Base-by-base conservation (phyloP, 225 moss, liverwort and hornwort species). In the Physcomitrium patens region DNA sequence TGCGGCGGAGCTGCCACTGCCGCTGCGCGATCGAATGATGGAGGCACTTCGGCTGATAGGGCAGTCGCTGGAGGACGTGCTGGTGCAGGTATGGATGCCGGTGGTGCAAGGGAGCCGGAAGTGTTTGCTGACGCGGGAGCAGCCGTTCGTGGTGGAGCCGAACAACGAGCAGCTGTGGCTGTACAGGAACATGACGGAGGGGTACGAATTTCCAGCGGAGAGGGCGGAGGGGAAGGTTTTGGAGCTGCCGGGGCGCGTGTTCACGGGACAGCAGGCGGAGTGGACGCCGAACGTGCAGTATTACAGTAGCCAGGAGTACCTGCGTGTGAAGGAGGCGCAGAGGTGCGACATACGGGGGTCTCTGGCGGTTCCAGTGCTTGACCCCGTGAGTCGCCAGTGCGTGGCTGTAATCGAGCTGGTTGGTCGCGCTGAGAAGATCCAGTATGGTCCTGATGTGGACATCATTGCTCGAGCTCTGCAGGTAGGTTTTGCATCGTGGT, bases 261-360 rank as follows among this genome's bases (percentile, higher is more conserved):
- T 89, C 31, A 47, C 85, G 20, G 80, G 78, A 11, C 89, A 87
- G 55, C 83, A 82, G 37, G 86, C 99, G 11, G 99, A 99, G 63
- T 99, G 99, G 99, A 90, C 99, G 7, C 99, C 99, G 20, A 99
- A 99, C 80, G 99, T 99, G 80, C 93, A 93, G 63, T 99, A 89
- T 61, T 99, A 99, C 77, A 91, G 80, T 10, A 79, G 86, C 37
- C 69, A 90, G 56, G 99, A 99, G 74, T 99, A 95, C 69, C 72
- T 88, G 67, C 88, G 99, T 52, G 87, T 89, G n/a, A 85, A 84
- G 71, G 93, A 95, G 66, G 99, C 99, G 8, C 89, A 91, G 45
- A 86, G 90, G 64, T 95, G 90, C 78, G 86, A 85, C 49, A 85
- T 99, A 5, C 84, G 91, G 51, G 93, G 99, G 75, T 93, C 95